Base-by-base conservation (phyloP, 2,329 filamentous ascomycete species). In the Cytospora chrysosperma region DNA sequence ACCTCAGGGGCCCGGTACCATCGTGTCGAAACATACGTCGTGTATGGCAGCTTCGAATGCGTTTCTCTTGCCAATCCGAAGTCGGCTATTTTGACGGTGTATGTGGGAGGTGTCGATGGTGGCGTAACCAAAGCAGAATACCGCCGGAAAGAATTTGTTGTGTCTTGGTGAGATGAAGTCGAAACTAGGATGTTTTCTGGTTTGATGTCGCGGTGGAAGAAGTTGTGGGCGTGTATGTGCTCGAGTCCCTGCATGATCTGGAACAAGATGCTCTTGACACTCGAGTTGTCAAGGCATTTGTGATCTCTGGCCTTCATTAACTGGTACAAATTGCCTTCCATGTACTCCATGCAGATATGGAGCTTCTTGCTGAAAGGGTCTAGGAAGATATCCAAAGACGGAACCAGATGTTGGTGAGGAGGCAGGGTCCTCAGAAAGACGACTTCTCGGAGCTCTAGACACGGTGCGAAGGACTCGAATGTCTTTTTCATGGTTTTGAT, bases 401-500 rank as follows among this genome's bases (percentile, higher is more conserved):
- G 95, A n/a, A 99, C 95, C 37, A 99, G 85, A 76, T 99, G 95
- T 70, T 88, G 87, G 74, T 99, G 95, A 52, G 85, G 82, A 2
- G 95, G 95, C 19, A 99, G 82, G 13, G 93, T 94, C 72, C 92
- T 89, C 54, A 99, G 82, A 78, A 99, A 99, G 74, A 99, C 95
- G 68, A 99, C 95, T 77, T 99, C 95, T 67, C 95, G 89, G 60
- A 99, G 85, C 77, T 99, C 95, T 68, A 97, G 79, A 75, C 95
- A 99, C 59, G 93, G 90, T 19, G 86, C 81, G 73, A 97, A 93
- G 1, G 92, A 96, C 71, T 98, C 93, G 72, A 98, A 99, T 0
- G 90, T 93, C 85, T 99, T 99, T 84, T 99, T 99, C 95, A 99
- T 99, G 7, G 95, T 98, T 80, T 99, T 99, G 79, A 99, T 97